phyloP scores from a whole-genome alignment of 1,284 basidiomycete species.

The Ganoderma lucidum region DNA sequence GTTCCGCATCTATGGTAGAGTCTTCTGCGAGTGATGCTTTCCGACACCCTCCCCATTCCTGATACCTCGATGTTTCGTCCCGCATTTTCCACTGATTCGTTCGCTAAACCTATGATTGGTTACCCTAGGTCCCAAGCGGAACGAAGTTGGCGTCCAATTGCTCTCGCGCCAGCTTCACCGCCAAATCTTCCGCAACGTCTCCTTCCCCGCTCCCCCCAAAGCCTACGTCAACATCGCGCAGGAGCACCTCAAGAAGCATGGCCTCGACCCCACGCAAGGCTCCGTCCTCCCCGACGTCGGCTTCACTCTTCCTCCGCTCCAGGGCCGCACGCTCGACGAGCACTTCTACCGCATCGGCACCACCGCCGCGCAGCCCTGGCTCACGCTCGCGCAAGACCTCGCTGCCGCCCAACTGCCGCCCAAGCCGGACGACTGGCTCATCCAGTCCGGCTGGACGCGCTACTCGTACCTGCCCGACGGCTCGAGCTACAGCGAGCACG shows the following conservation, averaged over 20 bases:
- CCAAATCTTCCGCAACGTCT: slow-evolving; percentile 84
- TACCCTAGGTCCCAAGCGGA: slow-evolving; percentile 61
- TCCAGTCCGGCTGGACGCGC: slow-evolving; percentile 90
- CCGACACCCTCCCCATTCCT: no score
- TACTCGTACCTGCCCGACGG: slow-evolving; percentile 76
- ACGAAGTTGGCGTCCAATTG: slow-evolving; percentile 92
- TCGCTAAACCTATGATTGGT: not conserved
- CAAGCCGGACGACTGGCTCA: slow-evolving; percentile 76
- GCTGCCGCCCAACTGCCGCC: slow-evolving; percentile 65
- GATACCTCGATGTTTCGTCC: no score
- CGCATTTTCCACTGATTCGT: not conserved
- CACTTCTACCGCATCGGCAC: slow-evolving; percentile 90
- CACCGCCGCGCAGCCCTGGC: slow-evolving; percentile 83
- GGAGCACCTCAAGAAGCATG: slow-evolving; percentile 83
- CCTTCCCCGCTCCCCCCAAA: slow-evolving; percentile 69
- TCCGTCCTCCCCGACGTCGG: slow-evolving; percentile 81
- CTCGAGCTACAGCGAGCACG: slow-evolving; percentile 69
- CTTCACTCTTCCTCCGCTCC: slow-evolving; percentile 87
- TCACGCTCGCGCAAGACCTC: slow-evolving; percentile 76
- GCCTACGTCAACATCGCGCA: slow-evolving; percentile 79
- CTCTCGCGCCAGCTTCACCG: slow-evolving; percentile 82
- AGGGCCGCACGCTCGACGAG: slow-evolving; percentile 85
- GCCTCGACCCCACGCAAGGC: slow-evolving; percentile 82
- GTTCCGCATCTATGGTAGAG: not conserved
- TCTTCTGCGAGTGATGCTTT: not conserved